Conservation (phyloP, 2,329 filamentous ascomycete genomes). For the Gnomoniopsis sp. region DNA sequence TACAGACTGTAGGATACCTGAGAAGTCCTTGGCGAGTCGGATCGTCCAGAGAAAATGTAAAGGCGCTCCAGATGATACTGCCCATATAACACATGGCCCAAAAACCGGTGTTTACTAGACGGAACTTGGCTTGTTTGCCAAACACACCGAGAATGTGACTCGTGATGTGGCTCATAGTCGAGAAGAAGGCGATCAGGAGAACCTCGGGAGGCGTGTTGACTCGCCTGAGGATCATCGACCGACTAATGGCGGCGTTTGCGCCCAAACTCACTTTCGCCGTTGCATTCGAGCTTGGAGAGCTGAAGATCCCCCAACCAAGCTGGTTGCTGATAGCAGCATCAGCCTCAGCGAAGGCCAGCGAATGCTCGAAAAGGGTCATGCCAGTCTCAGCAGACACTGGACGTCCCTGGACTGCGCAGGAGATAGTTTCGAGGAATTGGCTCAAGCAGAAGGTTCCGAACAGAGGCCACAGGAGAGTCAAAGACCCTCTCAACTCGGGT, state of each 20-base stretch:
- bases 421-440: constrained; percentile 85
- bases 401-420: constrained; percentile 82
- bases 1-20: constrained; percentile 88
- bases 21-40: constrained; percentile 63
- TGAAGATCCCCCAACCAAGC: constrained; percentile 67
- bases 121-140: constrained; percentile 72
- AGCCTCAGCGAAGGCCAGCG: constrained; percentile 90
- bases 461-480: constrained; percentile 72
- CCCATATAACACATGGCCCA: constrained; percentile 91
- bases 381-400: constrained; percentile 80
- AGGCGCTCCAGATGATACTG: constrained; percentile 74
- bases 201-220: constrained; percentile 91
- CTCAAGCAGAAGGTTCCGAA: constrained; percentile 69
- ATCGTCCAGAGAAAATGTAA: constrained; percentile 60
- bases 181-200: constrained; percentile 81
- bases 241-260: constrained; percentile 48
- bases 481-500: constrained; percentile 67
- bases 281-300: constrained; percentile 38
- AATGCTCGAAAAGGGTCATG: constrained; percentile 96
- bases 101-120: constrained; percentile 82
- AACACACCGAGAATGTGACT: constrained; percentile 81
- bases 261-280: constrained; percentile 36
- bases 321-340: constrained; percentile 83
- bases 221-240: constrained; percentile 68
- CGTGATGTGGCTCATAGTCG: constrained; percentile 80